Conservation (phyloP, 345 rosid species). For the Atalantia buxifolia region DNA sequence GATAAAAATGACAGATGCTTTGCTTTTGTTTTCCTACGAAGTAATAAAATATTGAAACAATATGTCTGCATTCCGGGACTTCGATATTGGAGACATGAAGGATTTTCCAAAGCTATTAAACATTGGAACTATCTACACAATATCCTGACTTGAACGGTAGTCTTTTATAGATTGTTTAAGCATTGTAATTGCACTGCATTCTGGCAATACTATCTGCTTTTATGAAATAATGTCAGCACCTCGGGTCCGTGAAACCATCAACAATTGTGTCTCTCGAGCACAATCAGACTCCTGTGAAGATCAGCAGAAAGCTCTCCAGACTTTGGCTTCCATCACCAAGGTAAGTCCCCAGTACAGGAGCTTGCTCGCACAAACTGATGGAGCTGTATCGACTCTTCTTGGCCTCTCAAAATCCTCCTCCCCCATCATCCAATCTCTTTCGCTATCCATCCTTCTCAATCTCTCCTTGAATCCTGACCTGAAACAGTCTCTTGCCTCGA, state of each 20-base stretch:
- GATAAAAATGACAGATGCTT: neutral
- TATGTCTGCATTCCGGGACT: neutral
- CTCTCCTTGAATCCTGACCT: constrained; percentile 59
- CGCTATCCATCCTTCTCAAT: constrained; percentile 51
- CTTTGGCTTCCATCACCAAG: constrained; percentile 41
- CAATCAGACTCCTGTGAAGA: constrained; percentile 29
- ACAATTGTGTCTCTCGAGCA: constrained; percentile 27
- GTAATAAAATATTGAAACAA: neutral
- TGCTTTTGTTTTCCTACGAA: neutral
- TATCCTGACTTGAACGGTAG: constrained; percentile 5
- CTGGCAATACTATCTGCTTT: neutral
- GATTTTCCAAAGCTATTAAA: constrained; percentile 2
- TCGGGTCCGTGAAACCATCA: constrained; percentile 32
- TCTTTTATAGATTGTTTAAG: constrained; percentile 5
- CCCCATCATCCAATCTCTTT: constrained; percentile 25
- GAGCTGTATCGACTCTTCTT: constrained; percentile 33
- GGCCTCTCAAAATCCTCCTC: constrained; percentile 35
- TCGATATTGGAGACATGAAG: neutral
- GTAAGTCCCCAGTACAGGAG: constrained; percentile 44
- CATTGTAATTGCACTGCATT: neutral
- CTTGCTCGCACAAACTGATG: constrained; percentile 39
- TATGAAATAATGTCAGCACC: constrained; percentile 23
- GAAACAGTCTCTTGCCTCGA: constrained; percentile 40
- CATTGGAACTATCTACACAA: constrained; percentile 8
- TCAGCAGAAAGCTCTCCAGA: constrained; percentile 44